Base-by-base conservation (phyloP, 768 basidiomycete species). In the Panaeolus papilionaceus region DNA sequence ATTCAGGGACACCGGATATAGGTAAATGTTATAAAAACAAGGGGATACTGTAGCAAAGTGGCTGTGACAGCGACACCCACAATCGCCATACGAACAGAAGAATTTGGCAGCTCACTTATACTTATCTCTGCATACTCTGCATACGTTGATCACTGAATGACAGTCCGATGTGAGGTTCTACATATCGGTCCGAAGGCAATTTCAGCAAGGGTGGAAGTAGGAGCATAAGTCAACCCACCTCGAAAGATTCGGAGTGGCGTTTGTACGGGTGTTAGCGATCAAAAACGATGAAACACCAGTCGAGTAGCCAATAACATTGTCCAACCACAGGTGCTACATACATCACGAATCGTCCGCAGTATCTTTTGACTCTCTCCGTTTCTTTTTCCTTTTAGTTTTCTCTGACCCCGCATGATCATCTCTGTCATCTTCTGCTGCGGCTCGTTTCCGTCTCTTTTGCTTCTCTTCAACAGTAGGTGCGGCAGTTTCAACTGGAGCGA, bases 401-500 rank as follows among this genome's bases (percentile, higher is more conserved):
- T 79, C 73, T 23, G 47, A 49, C n/a, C 47, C 47, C 5, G 16
- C 16, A 12, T 33, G 28, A 62, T 77, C 69, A 72, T 78, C 71
- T 39, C 65, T 69, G 54, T 72, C 69, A 81, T 74, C 76, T 87
- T 77, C 4, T 71, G 71, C 70, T 79, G 83, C 67, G 74, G 79
- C 78, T 65, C 84, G 81, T 62, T 81, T 84, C 71, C 83, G 84
- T 77, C 86, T 88, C 67, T 71, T 73, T 75, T 86, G 86, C 76
- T 92, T 95, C 76, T 95, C 91, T 76, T 92, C 91, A 16, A 95
- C 88, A 0, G 89, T 91, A 0, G 88, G 88, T 26, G 85, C 92
- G 1, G 85, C 86, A 23, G 81, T 81, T 77, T 99, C 97, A n/a
- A 80, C 83, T 2, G 98, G 98, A 2, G 96, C 94, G 58, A 96